Evolutionary conservation across 163 green algal species (phyloP).

Genomic region (Picocystis sp.): DNA sequence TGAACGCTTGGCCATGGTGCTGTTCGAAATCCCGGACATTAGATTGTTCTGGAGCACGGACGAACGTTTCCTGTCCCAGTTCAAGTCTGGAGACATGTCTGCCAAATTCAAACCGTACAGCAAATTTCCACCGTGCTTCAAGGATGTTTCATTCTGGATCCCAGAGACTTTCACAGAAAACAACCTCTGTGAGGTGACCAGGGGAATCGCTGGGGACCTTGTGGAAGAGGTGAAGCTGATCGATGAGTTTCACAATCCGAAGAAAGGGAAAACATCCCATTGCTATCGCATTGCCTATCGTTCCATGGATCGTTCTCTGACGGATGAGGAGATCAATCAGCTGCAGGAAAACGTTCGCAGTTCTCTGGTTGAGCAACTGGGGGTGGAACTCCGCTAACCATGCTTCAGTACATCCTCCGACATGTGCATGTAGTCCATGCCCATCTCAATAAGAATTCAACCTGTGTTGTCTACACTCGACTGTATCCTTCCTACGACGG

Average conservation of each 20-base stretch:
- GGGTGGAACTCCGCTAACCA: constrained; percentile 43
- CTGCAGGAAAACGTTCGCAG: constrained; percentile 54
- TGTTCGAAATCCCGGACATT: constrained; percentile 98
- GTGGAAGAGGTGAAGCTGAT: constrained; percentile 91
- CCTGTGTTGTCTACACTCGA: too few species aligned
- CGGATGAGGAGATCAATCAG: constrained; percentile 95
- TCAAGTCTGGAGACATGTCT: constrained; percentile 46
- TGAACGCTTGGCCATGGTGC: constrained; percentile 94
- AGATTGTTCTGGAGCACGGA: constrained; percentile 85
- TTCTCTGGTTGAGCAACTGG: constrained; percentile 27
- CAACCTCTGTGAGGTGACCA: constrained; percentile 88
- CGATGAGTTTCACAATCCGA: constrained; percentile 90
- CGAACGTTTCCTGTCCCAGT: constrained; percentile 86
- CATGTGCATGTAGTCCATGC: too few species aligned
- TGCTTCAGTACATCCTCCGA: too few species aligned
- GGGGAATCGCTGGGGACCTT: constrained; percentile 69
- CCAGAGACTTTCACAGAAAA: constrained; percentile 85
- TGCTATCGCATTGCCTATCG: constrained; percentile 95
- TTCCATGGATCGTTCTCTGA: constrained; percentile 84
- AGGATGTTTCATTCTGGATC: constrained; percentile 97
- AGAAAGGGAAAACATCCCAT: constrained; percentile 70
- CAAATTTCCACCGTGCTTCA: constrained; percentile 91
- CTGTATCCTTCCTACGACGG: too few species aligned
- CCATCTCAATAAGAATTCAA: too few species aligned
- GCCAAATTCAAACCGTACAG: constrained; percentile 86